Base-by-base conservation (phyloP, 1,284 basidiomycete species). In the Erythrobasidium hasegawianum region DNA sequence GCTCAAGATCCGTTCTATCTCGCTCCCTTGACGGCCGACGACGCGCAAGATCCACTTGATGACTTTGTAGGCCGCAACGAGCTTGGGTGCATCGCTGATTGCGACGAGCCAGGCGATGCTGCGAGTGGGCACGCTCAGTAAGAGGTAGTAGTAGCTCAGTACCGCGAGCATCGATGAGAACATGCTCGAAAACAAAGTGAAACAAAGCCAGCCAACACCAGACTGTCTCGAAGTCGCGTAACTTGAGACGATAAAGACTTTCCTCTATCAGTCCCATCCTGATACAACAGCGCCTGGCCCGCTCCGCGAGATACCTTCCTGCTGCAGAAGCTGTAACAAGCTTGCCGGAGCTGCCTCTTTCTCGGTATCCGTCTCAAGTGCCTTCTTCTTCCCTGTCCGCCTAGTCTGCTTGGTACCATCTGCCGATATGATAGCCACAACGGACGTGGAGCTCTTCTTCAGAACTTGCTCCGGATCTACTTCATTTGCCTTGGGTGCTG, bases 31-130 rank as follows among this genome's bases (percentile, higher is more conserved):
- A 22, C 56, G 62, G 22, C 57, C 24, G 10, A 57, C 27, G 26
- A 65, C 56, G 27, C 62, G 40, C 27, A 41, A 33, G 1, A 65
- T 24, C 55, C 62, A 65, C 22, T 65, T 65, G 26, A 24, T 39
- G 8, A 49, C 55, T 24, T 58, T 57, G 29, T 58, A 58, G 24
- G 40, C 43, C 13, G 54, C 55, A 14, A 40, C 26, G 24, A 65
- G 26, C 29, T 39, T 41, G 24, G 53, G 62, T 39, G 62, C 47
- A 14, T 49, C 33, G 24, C 55, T 33, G 29, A 43, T 40, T 11
- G 45, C 38, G 22, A 65, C 16, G 26, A 65, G 56, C 41, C 57
- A 38, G 45, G 55, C 53, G 18, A 65, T 40, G 27, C 53, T 45
- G 20, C 41, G 43, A 33, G 53, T 57, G 13, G 62, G 62, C 13